Evolutionary conservation across 768 basidiomycete genomes (phyloP).

Genomic region (Lyophyllum semitale): DNA sequence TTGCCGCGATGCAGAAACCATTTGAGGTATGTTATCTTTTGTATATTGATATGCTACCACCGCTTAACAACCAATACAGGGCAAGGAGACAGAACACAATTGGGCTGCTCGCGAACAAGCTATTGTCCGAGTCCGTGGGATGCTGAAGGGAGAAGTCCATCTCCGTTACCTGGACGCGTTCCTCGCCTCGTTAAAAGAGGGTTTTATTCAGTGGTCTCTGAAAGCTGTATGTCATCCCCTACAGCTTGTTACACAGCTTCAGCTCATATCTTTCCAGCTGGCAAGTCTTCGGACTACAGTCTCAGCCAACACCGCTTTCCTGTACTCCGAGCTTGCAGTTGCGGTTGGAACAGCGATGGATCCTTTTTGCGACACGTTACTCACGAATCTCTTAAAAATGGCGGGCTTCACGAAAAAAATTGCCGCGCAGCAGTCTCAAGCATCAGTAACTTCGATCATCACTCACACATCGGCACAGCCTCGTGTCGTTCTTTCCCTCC

Average conservation of each 20-base stretch:
- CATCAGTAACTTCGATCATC: slow-evolving; percentile 67
- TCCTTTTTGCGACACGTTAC: slow-evolving; percentile 74
- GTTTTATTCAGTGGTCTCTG: slow-evolving; percentile 78
- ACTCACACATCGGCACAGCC: slow-evolving; percentile 71
- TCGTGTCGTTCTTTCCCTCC: slow-evolving; percentile 63
- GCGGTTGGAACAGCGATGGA: slow-evolving; percentile 73
- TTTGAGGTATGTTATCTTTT: slow-evolving; percentile 66
- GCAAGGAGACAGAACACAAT: slow-evolving; percentile 97
- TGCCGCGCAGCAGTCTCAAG: slow-evolving; percentile 83
- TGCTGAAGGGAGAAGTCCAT: slow-evolving; percentile 87
- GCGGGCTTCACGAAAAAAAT: slow-evolving; percentile 92
- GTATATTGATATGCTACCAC: background rate
- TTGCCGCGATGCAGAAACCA: slow-evolving; percentile 71
- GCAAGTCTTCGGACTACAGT: slow-evolving; percentile 91
- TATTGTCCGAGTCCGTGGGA: slow-evolving; percentile 78
- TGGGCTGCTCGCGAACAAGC: slow-evolving; percentile 84
- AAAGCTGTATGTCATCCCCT: slow-evolving; percentile 67
- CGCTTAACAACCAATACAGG: slow-evolving; percentile 42
- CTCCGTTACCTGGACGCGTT: slow-evolving; percentile 75
- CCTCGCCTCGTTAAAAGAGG: slow-evolving; percentile 69
- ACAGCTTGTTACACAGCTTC: background rate
- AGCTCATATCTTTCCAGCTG: slow-evolving; percentile 48
- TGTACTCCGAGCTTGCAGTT: slow-evolving; percentile 74
- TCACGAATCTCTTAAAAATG: slow-evolving; percentile 83
- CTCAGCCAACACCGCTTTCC: slow-evolving; percentile 70